phyloP scores from a whole-genome alignment of 257 asterid genomes.

The Rauvolfia tetraphylla region DNA sequence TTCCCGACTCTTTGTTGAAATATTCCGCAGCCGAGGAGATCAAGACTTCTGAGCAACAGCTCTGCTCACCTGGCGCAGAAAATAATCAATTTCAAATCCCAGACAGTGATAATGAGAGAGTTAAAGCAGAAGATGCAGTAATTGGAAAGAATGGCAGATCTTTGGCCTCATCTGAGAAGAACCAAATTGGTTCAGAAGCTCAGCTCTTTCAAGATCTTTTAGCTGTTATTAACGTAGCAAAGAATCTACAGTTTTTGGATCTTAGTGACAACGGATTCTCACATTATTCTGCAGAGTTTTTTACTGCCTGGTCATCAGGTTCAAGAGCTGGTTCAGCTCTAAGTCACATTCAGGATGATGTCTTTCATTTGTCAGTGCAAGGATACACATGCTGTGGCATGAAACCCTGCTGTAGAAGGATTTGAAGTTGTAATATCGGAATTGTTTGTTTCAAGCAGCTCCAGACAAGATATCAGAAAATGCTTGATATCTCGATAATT shows the following conservation, averaged over 20 bases:
- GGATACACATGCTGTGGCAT: conserved; percentile 60
- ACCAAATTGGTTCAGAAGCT: conserved; percentile 18
- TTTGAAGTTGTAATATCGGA: conserved; percentile 21
- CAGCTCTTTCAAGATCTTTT: conserved; percentile 40
- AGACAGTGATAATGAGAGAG: conserved; percentile 72
- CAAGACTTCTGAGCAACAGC: conserved; percentile 24
- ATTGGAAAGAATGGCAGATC: conserved; percentile 21
- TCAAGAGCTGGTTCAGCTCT: conserved; percentile 44
- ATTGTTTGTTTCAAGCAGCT: background rate
- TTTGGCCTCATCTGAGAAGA: conserved; percentile 19
- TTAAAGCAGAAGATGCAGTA: conserved; percentile 23
- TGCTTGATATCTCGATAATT: background rate
- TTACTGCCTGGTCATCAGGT: conserved; percentile 58
- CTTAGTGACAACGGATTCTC: conserved; percentile 64
- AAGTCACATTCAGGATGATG: conserved; percentile 47
- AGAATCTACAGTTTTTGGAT: conserved; percentile 49
- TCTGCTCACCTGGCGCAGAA: conserved; percentile 18
- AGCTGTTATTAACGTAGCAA: conserved; percentile 41
- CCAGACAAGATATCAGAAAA: background rate
- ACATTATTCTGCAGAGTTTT: conserved; percentile 37
- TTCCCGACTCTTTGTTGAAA: background rate
- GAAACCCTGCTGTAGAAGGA: conserved; percentile 69
- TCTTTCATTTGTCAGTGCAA: conserved; percentile 56
- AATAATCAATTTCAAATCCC: conserved; percentile 57
- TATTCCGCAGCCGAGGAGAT: conserved; percentile 18